Evolutionary conservation across 2,329 filamentous ascomycete genomes (phyloP), one percentile per base, ranked within the genome.

Genomic region (Hymenoscyphus scutula): DNA sequence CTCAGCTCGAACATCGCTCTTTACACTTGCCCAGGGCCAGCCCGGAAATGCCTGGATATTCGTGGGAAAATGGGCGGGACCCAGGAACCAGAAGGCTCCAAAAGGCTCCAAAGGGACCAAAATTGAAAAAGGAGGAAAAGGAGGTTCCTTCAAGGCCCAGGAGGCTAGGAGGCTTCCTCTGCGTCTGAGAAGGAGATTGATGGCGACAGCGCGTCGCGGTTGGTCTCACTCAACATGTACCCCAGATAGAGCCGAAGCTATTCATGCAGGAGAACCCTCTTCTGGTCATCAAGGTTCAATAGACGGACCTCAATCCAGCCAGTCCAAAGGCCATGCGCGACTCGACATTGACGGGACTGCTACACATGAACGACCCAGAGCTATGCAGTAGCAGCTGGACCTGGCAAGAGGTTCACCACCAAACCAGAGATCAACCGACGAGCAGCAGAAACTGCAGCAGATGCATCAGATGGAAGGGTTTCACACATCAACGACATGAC

Each of bases 181-280:
- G n/a, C 41, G 19, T 51, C 45, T 51, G 45, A 25, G 45, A 51
- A 25, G 45, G 45, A 51, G 45, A 51, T 51, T 51, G 45, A 51
- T 11, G 45, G 45, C 45, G 19, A 51, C 63, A 58, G 51, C 62
- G 63, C 63, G 53, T 65, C 54, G 57, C 64, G 68, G 65, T 69
- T 70, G 69, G 68, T 68, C 67, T 66, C 25, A 53, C 38, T 13
- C 45, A 23, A 27, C 17, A 27, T 29, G 23, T 69, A 64, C 62
- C 69, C 65, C 67, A 69, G 66, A 67, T 63, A 58, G 27, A 38
- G 51, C 64, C 64, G 62, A 67, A 70, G 66, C 68, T 67, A 70
- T 68, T 71, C 67, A 74, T 73, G 71, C 72, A 73, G 71, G 72
- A 72, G 71, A 58, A 60, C 70, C 71, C 67, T 63, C 19, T 72